Evolutionary conservation across 140 eudicot species (phyloP), one percentile per base, ranked within the genome.

Genomic region (Oenanthe javanica): DNA sequence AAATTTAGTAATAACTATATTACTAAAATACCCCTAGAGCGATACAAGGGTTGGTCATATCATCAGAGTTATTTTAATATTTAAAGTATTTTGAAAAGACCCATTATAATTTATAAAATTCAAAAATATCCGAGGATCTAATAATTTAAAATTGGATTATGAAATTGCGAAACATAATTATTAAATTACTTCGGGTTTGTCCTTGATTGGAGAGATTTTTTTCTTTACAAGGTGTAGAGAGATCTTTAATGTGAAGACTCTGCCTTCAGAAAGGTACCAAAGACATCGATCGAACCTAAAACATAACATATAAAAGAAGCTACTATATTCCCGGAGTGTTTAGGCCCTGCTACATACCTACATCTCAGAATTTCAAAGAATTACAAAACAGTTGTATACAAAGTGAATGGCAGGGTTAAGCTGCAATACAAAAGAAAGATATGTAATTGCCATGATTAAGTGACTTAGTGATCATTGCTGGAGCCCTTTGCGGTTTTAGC

Each of bases 401-500:
- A 25, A 31, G 16, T 36, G 21, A 38, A 57, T 46, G 27, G 61
- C 73, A 79, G 10, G 51, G 47, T 47, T 79, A 42, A 79, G 72
- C 49, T 13, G 7, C 54, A 38, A 12, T 21, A 59, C 23, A 59
- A 42, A 36, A 18, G 9, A 21, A 59, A 78, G 73, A n/a, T 11
- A 21, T 19, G 19, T 27, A 16, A n/a, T 77, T 31, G 72, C 59
- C 57, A 59, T 70, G 61, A 25, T 25, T 14, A 19, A 38, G 46
- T 51, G 42, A 19, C 78, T 74, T 85, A 79, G 67, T 77, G 73
- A 31, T 81, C 89, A 81, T 72, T 61, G 77, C 23, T 45, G 9
- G 93, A 75, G 40, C 50, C 84, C 76, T 61, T 87, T 46, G 93
- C 78, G 61, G 80, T 80, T 79, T 79, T 86, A 43, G 90, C 83